Percentiles rank a stretch among this genome's conserved stretches.
Conservation (phyloP, 2,329 filamentous ascomycete genomes). For the Tolypocladium ovalisporum region DNA sequence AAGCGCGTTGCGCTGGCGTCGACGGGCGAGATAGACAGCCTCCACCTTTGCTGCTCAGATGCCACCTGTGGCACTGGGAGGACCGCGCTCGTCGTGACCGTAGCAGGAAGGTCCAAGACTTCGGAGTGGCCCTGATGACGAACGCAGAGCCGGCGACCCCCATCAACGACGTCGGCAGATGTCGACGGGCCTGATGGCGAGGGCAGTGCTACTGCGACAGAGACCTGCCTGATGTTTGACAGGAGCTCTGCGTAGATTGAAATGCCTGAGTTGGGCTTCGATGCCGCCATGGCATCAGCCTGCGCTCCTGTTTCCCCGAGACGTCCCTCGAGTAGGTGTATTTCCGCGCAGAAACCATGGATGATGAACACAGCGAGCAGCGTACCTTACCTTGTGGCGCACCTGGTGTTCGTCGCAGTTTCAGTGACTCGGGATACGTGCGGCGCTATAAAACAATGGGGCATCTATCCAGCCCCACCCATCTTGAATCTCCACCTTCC, state of each 20-base stretch:
- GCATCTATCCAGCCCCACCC: neutral
- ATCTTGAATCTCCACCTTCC: neutral
- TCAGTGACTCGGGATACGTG: too few species aligned
- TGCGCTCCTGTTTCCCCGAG: neutral
- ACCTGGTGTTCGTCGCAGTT: neutral
- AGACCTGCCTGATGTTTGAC: constrained; percentile 53
- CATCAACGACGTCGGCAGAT: constrained; percentile 28
- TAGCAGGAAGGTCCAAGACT: constrained; percentile 31
- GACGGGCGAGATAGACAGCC: constrained; percentile 31
- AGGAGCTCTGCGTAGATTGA: constrained; percentile 54
- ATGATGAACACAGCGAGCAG: neutral
- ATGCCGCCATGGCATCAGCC: constrained; percentile 6
- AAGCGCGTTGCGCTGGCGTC: constrained; percentile 13
- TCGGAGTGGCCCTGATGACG: constrained; percentile 29
- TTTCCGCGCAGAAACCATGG: too few species aligned
- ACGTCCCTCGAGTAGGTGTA: neutral
- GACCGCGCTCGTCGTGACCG: constrained; percentile 18
- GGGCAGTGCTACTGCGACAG: constrained; percentile 41
- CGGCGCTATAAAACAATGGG: neutral
- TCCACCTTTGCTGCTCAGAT: constrained; percentile 36
- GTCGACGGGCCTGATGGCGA: constrained; percentile 32
- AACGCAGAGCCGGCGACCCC: constrained; percentile 35
- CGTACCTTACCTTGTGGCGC: neutral
- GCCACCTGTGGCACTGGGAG: constrained; percentile 26
- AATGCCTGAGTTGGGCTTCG: constrained; percentile 7